Evolutionary conservation across 345 rosid genomes (phyloP).

Genomic region (Acer yangbiense): DNA sequence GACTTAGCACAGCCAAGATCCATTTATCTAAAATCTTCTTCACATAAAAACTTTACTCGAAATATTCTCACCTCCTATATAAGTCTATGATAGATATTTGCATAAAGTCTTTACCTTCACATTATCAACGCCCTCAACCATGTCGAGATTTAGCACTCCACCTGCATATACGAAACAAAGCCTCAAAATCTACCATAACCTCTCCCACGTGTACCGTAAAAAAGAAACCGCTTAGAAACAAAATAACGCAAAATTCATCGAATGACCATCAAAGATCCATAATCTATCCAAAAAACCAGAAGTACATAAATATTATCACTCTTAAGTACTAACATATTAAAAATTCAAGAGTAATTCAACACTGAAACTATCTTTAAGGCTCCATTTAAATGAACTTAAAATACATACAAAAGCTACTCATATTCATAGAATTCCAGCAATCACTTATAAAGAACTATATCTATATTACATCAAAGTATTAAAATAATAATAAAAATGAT

Average conservation of each 20-base stretch:
- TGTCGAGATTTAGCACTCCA: slow-evolving; percentile 78
- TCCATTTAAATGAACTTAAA: background rate
- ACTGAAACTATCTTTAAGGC: background rate
- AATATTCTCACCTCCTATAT: background rate
- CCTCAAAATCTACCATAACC: background rate
- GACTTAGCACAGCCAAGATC: background rate
- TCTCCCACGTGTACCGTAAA: background rate
- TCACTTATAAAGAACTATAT: background rate
- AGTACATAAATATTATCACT: background rate
- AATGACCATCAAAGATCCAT: slow-evolving; percentile 1
- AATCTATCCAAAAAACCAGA: background rate
- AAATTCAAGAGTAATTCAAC: background rate
- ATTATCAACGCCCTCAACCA: slow-evolving; percentile 77
- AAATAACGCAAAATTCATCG: background rate
- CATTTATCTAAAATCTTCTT: background rate
- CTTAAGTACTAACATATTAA: too few relatives aligned
- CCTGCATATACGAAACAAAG: slow-evolving; percentile 45
- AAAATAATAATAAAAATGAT: too few relatives aligned
- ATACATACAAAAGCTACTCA: background rate
- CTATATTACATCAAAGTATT: background rate
- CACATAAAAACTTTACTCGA: background rate
- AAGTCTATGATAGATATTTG: background rate
- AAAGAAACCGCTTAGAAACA: slow-evolving; percentile 10
- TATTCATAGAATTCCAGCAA: background rate
- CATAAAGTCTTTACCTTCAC: slow-evolving; percentile 61